Percentiles rank a stretch among this genome's conserved stretches.
Evolutionary conservation across 2,329 filamentous ascomycete genomes (phyloP).

Genomic region (Falciphora oryzae): DNA sequence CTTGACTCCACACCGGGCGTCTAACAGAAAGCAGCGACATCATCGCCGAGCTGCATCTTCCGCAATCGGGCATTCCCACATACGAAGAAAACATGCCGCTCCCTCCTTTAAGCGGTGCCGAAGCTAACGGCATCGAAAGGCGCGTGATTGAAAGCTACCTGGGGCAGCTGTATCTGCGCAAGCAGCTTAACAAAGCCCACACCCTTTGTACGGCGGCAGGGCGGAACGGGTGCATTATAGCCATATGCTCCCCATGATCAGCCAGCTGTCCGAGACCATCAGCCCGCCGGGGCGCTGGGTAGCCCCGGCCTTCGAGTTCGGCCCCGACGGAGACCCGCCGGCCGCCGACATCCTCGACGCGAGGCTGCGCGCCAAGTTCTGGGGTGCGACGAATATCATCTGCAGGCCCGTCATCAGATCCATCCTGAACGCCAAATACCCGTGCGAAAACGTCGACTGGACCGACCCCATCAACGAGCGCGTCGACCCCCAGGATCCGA

Average conservation of each 20-base stretch:
- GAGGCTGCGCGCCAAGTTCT: conserved; percentile 87
- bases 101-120: conserved; percentile 47
- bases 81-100: conserved; percentile 62
- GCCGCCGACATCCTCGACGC: conserved; percentile 73
- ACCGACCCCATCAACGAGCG: not conserved
- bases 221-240: not conserved
- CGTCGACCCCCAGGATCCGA: conserved; percentile 14
- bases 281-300: conserved; percentile 34
- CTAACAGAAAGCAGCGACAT: conserved; percentile 59
- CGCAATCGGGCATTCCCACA: conserved; percentile 54
- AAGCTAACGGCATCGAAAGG: conserved; percentile 37
- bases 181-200: conserved; percentile 59
- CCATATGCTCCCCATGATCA: not conserved
- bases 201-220: conserved; percentile 42
- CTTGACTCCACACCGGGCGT: no score
- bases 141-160: conserved; percentile 53
- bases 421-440: conserved; percentile 43
- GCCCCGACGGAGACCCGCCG: conserved; percentile 59
- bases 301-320: conserved; percentile 47
- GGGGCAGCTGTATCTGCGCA: conserved; percentile 59
- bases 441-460: conserved; percentile 19
- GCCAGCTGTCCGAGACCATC: not conserved
- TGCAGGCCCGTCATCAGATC: conserved; percentile 67
- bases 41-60: conserved; percentile 71
- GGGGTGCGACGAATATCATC: conserved; percentile 85